Base-by-base conservation (phyloP, 495 filamentous ascomycete species). In the Aspergillus carlsbadensis region DNA sequence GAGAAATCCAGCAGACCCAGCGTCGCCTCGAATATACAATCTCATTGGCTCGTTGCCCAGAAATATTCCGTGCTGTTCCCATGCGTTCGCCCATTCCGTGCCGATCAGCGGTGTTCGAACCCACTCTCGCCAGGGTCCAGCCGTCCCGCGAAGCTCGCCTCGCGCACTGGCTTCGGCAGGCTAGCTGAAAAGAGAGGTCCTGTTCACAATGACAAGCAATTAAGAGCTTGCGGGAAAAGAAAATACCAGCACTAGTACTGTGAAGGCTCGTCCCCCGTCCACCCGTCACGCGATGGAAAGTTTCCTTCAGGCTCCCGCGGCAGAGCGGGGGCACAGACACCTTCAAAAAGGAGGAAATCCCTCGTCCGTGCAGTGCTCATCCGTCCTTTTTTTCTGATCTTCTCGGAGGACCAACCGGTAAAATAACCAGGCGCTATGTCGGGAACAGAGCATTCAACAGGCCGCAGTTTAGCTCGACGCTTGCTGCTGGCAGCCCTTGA, bases 401-500 rank as follows among this genome's bases (percentile, higher is more conserved):
- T 13, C 24, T 7, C 31, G 18, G 17, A 24, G 35, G 17, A 39
- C 31, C 17, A 40, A 35, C 4, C 39, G 44, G 31, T 29, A 8
- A 40, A 5, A 29, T 13, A 33, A 10, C 20, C 8, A 31, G 35
- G 8, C 26, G 24, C 49, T 24, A 59, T 52, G 54, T 44, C 45
- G 29, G 24, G 13, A 53, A 36, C 34, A 37, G 34, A 39, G 21
- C 33, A 24, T 49, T 41, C 43, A 18, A 47, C 42, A 15, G 49
- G 61, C 37, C 47, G 52, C 34, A 56, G 56, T 29, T 52, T 63
- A 7, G 52, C 56, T 10, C 47, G 52, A 31, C 56, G 61, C 3
- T 37, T 63, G 13, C 31, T 63, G 18, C 15, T 58, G 15, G 59
- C 59, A 39, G 44, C 56, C 36, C 41, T 63, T 21, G 56, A 57